Base-by-base conservation (phyloP, 495 filamentous ascomycete species). In the Cladorrhinum samala region DNA sequence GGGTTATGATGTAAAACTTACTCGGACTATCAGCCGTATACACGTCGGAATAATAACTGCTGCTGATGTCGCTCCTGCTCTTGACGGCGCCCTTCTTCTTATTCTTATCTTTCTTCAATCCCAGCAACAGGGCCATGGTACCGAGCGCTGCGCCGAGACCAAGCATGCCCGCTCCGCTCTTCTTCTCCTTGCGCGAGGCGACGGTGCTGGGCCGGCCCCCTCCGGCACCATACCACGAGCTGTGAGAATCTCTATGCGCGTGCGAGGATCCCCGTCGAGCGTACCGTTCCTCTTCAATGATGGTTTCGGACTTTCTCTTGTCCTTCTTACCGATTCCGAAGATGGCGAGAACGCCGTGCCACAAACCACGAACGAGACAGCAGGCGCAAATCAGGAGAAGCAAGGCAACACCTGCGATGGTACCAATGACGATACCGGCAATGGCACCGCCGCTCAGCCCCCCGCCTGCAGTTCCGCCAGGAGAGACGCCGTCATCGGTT, bases 371-470 rank as follows among this genome's bases (percentile, higher is more conserved):
- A 54, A 84, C 78, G 59, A 89, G 85, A 70, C 83, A 81, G 73
- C 81, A 91, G 64, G 83, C 79, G 68, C 86, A 90, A 48, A 95
- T 58, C 3, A 92, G 77, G 9, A 88, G 62, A 14, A 95, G 74
- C 2, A 95, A 67, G 45, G 84, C 65, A 19, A 90, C 75, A 60
- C 86, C 91, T n/a, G 79, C 81, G 57, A 96, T 79, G 4, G 84
- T 82, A 57, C 91, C 91, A 45, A 96, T 86, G 55, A 96, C 91
- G 58, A 96, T 96, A 40, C 91, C 91, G n/a, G 91, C 91, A 60
- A 96, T 95, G 20, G 90, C 91, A 53, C 91, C 91, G 46, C 80
- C 82, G 62, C 85, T 89, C 43, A 96, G 74, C 46, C 77, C 72
- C 52, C 75, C 33, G 63, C 75, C 45, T 50, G 56, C 52, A 49